These are phyloP conservation scores for Fusarium musae DNA, from an alignment of 2,329 filamentous ascomycete species.

Conservation along the genomic window DNA sequence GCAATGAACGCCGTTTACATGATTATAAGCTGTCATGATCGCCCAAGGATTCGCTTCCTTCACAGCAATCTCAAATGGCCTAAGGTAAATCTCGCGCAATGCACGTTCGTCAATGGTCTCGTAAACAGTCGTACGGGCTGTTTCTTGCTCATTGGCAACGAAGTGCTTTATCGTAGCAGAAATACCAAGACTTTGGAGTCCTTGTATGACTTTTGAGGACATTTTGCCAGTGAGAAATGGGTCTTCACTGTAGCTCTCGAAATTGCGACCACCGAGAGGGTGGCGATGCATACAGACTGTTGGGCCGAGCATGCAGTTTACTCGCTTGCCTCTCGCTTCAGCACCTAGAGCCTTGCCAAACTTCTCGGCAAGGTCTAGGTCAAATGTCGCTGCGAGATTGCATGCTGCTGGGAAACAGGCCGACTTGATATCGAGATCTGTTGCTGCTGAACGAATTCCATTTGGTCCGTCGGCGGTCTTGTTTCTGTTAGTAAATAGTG, in stretches of 20 bases:
- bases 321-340: conserved; percentile 67
- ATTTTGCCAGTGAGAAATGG: conserved; percentile 58
- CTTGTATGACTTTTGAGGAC: conserved; percentile 56
- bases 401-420: conserved; percentile 49
- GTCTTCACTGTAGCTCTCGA: conserved; percentile 61
- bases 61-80: conserved; percentile 58
- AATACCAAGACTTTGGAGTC: conserved; percentile 56
- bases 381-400: conserved; percentile 70
- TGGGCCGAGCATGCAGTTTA: conserved; percentile 77
- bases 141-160: conserved; percentile 56
- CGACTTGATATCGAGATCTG: conserved; percentile 44
- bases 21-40: conserved; percentile 60
- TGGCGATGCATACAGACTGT: conserved; percentile 62
- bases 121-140: conserved; percentile 45
- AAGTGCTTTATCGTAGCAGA: conserved; percentile 60
- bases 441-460: conserved; percentile 49
- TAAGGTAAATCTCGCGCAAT: conserved; percentile 54
- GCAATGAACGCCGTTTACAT: conserved; percentile 57
- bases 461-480: conserved; percentile 49
- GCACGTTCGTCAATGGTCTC: conserved; percentile 47
- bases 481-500: neutral
- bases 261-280: conserved; percentile 60
- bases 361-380: conserved; percentile 64
- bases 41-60: conserved; percentile 55
- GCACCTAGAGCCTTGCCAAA: conserved; percentile 69